Base-by-base conservation (phyloP, 2,329 filamentous ascomycete genomes). In the Botryotinia globosa region DNA sequence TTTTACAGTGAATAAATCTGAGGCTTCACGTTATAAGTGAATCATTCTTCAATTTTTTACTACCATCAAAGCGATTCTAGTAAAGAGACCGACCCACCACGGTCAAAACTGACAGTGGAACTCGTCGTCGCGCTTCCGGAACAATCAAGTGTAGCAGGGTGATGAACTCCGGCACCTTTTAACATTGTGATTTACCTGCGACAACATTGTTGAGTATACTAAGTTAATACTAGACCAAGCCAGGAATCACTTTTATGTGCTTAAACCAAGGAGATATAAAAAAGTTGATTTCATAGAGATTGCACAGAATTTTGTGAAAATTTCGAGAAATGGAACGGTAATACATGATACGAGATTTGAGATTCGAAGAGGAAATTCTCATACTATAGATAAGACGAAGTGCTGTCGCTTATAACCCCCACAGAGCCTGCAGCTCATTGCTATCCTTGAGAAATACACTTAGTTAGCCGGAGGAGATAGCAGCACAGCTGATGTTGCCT, bases 21-120 rank as follows among this genome's bases (percentile, higher is more conserved):
- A 6, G 25, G 4, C 1, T n/a, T n/a, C 2, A 51, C 5, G 12
- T n/a, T 7, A 7, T 12, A n/a, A n/a, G 48, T 51, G 25, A n/a
- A n/a, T n/a, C 0, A 12, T 25, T 14, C 9, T 10, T 0, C 3
- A 0, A 0, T 51, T 7, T 16, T 2, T n/a, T 0, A n/a, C 6
- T 16, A 0, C 1, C 2, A 51, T 16, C 4, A 6, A n/a, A n/a
- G 25, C 0, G 4, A 16, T n/a, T 51, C 5, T 3, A 6, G n/a
- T 14, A 6, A 51, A 6, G 1, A n/a, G 0, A 16, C 25, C 10
- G n/a, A n/a, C 10, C 2, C 16, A 0, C 10, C 25, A 14, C 25
- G 12, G 12, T 5, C 48, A 51, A 51, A 4, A n/a, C 6, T 2
- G 48, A 2, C 2, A 2, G 1, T 54, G 5, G 12, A 54, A 54